Percentiles rank a stretch among this genome's conserved stretches.
Conservation (phyloP, 1,139 yeast species). For the Suhomyces atakaporum region DNA sequence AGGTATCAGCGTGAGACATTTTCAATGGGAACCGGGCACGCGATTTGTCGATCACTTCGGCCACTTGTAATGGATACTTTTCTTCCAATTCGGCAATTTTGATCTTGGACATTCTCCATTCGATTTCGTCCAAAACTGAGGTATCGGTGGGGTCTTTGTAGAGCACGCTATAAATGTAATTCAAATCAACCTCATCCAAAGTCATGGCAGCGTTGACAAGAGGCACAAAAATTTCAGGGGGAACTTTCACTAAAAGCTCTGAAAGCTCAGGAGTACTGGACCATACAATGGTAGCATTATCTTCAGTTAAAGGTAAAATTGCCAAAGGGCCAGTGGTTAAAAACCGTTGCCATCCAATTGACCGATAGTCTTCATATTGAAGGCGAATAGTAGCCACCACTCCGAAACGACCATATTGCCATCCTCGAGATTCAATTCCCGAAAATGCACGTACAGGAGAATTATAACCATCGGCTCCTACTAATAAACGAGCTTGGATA, state of each 20-base stretch:
- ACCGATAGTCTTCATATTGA: slow-evolving; percentile 68
- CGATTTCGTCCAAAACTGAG: slow-evolving; percentile 60
- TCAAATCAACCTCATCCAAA: slow-evolving; percentile 52
- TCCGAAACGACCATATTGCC: slow-evolving; percentile 88
- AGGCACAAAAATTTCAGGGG: slow-evolving; percentile 63
- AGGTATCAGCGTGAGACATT: slow-evolving; percentile 87
- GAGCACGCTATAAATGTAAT: slow-evolving; percentile 38
- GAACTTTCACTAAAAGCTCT: slow-evolving; percentile 56
- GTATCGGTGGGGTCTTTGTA: slow-evolving; percentile 44
- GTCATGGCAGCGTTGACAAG: slow-evolving; percentile 86
- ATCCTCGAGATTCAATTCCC: slow-evolving; percentile 82
- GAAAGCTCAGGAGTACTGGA: slow-evolving; percentile 81
- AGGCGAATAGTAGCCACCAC: slow-evolving; percentile 84
- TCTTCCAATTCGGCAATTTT: slow-evolving; percentile 51
- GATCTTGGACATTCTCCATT: slow-evolving; percentile 66
- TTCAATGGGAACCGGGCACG: slow-evolving; percentile 90
- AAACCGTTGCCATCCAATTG: slow-evolving; percentile 91
- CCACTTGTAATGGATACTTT: slow-evolving; percentile 65
- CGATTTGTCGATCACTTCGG: slow-evolving; percentile 60
- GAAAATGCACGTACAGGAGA: slow-evolving; percentile 89
- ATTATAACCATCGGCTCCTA: slow-evolving; percentile 96
- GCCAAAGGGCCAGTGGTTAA: slow-evolving; percentile 94
- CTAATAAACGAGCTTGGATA: slow-evolving; percentile 68
- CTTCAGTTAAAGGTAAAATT: slow-evolving; percentile 80
- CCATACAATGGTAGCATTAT: slow-evolving; percentile 92